Percentiles rank a stretch among this genome's conserved stretches.
phyloP scores from a whole-genome alignment of 371 early-diverging fungal species.

The Thermomucor indicae-seudaticae region DNA sequence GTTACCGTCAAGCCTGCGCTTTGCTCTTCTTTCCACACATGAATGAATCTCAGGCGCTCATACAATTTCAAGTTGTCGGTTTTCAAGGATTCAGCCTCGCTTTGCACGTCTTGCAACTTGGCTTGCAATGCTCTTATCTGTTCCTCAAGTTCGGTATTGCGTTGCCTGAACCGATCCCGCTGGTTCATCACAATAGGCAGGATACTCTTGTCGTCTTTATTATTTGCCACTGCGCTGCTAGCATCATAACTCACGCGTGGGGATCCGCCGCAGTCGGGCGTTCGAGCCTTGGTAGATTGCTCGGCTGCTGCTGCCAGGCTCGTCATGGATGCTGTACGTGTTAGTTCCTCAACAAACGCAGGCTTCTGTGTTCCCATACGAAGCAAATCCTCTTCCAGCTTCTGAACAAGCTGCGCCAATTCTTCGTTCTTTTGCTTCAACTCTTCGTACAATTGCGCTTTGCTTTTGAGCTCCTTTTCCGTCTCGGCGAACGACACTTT shows the following conservation, averaged over 20 bases:
- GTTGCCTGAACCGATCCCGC: constrained; percentile 84
- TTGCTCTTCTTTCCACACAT: constrained; percentile 50
- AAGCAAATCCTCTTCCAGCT: constrained; percentile 73
- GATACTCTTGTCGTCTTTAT: constrained; percentile 52
- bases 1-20: constrained; percentile 24
- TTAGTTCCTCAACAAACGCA: constrained; percentile 10
- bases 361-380: constrained; percentile 29
- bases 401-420: constrained; percentile 56
- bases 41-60: constrained; percentile 74
- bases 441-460: constrained; percentile 19
- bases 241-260: constrained; percentile 26
- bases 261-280: constrained; percentile 16
- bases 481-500: constrained; percentile 50
- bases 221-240: constrained; percentile 10
- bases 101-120: constrained; percentile 59
- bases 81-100: constrained; percentile 62
- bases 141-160: constrained; percentile 81
- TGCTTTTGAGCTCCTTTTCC: constrained; percentile 28
- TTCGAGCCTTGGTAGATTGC: constrained; percentile 2
- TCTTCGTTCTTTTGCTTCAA: constrained; percentile 34
- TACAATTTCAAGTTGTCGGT: constrained; percentile 84
- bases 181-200: constrained; percentile 86
- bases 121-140: constrained; percentile 55
- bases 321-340: constrained; percentile 14
- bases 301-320: constrained; percentile 5